Base-by-base conservation (phyloP, 345 rosid genomes). In the Eucalyptus albens region DNA sequence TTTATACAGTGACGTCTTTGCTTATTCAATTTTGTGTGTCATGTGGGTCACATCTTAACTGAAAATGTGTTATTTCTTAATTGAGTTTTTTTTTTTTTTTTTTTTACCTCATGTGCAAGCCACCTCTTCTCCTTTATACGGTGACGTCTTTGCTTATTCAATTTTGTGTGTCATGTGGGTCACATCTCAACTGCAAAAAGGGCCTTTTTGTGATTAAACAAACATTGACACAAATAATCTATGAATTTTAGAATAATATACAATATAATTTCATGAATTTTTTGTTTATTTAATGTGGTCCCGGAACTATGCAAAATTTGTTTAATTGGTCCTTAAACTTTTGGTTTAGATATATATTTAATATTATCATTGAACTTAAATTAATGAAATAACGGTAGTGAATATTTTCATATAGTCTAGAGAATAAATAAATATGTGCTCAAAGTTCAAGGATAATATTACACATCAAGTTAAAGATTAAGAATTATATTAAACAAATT, bases 231-330 rank as follows among this genome's bases (percentile, higher is more conserved):
- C 4, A 60, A 6, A 60, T 26, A 62, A 27, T 60, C 2, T 2
- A 13, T 26, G 12, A 60, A 27, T 60, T 56, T 56, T 24, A 24
- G 0, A 22, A 4, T 24, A 10, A 56, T 22, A 22, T 56, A 56
- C 0, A 2, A 56, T 24, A 56, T 56, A 22, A 56, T 56, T 56
- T 22, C 6, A 22, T 24, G 6, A 22, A 24, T 4, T 56, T 4
- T 56, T 21, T 22, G 10, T 56, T 56, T 24, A 56, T 56, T 10
- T 56, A 56, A 56, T 24, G 6, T 2, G 29, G 1, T 56, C 13
- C 62, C 0, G 24, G 0, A 56, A 56, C 62, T 24, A 24, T 56
- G 0, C 0, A 53, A 53, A 24, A 56, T 24, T 9, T 56, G 0
- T 56, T 56, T 24, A 2, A 24, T 56, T 2, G 62, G 2, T 9